Percentiles rank a stretch among this genome's conserved stretches.
These are phyloP conservation scores for Cryptococcus deneoformans DNA, from an alignment of 1,284 basidiomycete species.

Conservation along the genomic window DNA sequence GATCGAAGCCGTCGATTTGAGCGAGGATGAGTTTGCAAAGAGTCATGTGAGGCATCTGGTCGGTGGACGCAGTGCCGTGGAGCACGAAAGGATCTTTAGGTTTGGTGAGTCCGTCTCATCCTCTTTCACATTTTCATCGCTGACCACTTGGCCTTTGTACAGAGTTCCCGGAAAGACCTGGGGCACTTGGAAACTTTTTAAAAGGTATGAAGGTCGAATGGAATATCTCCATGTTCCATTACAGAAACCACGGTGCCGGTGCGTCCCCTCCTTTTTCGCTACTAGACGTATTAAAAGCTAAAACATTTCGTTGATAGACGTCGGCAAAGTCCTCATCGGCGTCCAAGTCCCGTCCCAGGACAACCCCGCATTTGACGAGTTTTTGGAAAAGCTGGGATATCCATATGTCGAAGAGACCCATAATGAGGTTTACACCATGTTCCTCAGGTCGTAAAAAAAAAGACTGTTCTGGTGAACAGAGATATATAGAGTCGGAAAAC, in stretches of 20 bases:
- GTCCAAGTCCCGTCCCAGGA: conserved; percentile 82
- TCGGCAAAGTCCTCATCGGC: conserved; percentile 88
- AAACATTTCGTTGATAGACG: conserved; percentile 55
- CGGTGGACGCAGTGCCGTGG: conserved; percentile 73
- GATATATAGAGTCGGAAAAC: too few relatives aligned
- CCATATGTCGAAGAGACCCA: conserved; percentile 89
- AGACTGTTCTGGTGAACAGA: too few relatives aligned
- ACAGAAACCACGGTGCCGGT: conserved; percentile 96
- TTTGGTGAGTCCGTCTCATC: conserved; percentile 52
- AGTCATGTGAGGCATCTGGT: conserved; percentile 93
- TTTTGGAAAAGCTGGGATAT: conserved; percentile 77
- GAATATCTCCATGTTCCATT: conserved; percentile 98
- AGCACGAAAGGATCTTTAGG: conserved; percentile 85
- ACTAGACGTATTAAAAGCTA: neutral
- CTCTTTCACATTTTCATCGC: too few relatives aligned
- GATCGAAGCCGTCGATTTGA: conserved; percentile 85
- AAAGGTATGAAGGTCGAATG: conserved; percentile 75
- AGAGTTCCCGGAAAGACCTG: conserved; percentile 94
- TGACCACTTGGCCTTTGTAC: too few relatives aligned
- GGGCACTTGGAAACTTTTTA: conserved; percentile 85
- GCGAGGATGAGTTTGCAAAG: conserved; percentile 94
- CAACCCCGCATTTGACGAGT: conserved; percentile 63
- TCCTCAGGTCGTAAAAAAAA: conserved; percentile 51
- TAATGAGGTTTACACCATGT: conserved; percentile 80
- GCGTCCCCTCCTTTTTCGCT: conserved; percentile 15